Conservation (phyloP, 495 filamentous ascomycete genomes). For the Trichoderma virens region DNA sequence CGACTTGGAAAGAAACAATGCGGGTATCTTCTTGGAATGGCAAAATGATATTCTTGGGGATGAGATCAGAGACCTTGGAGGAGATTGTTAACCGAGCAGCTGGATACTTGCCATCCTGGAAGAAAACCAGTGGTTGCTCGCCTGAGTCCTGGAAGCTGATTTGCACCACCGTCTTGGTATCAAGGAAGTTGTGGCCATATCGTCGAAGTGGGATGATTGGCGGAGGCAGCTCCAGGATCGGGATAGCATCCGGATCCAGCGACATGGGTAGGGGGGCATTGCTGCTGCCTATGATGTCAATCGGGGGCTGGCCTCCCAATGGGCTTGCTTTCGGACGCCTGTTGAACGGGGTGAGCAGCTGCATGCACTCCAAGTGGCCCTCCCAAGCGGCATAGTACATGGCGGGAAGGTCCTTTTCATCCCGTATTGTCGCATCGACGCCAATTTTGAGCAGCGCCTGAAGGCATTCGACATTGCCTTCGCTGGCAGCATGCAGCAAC, state of each 20-base stretch:
- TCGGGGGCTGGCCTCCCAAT: conserved; percentile 19
- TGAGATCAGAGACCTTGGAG: conserved; percentile 89
- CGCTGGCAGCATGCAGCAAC: conserved; percentile 90
- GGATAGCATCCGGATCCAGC: conserved; percentile 78
- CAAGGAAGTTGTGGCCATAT: conserved; percentile 97
- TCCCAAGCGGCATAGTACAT: conserved; percentile 99
- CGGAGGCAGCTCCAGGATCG: conserved; percentile 83
- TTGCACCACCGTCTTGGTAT: conserved; percentile 91
- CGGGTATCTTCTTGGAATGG: conserved; percentile 94
- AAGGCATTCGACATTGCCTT: conserved; percentile 86
- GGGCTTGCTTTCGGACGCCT: conserved; percentile 23
- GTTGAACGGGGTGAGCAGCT: conserved; percentile 60
- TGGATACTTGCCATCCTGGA: conserved; percentile 91
- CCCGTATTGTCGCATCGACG: conserved; percentile 65
- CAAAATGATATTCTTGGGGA: conserved; percentile 88
- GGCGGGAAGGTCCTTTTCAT: conserved; percentile 87
- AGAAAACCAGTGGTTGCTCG: conserved; percentile 73
- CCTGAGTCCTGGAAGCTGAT: conserved; percentile 71
- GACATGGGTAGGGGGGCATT: conserved; percentile 54
- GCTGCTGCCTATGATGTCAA: conserved; percentile 36
- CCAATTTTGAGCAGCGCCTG: conserved; percentile 66
- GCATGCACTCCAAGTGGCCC: conserved; percentile 91
- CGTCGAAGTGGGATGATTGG: conserved; percentile 90
- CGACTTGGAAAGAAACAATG: conserved; percentile 89
- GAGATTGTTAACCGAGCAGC: conserved; percentile 93